Evolutionary conservation across 192 early-diverging fungal species (phyloP), one percentile per base, ranked within the genome.

Genomic region (Coemansia sp.): DNA sequence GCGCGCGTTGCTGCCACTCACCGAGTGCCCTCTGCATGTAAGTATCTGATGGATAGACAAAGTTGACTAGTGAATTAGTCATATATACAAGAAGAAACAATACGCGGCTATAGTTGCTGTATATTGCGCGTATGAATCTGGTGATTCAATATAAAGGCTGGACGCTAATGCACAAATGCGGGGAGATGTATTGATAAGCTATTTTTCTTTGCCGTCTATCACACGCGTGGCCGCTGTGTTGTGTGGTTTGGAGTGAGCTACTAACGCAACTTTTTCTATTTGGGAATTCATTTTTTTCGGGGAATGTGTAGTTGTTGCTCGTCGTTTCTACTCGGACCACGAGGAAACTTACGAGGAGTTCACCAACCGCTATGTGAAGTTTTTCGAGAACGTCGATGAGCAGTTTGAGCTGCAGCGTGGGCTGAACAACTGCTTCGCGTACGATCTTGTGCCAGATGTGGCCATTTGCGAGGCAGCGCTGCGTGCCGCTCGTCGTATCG

Each of bases 381-480:
- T 92, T 70, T 93, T 93, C 76, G 88, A 92, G 60, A 85, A 86
- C 60, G 89, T 89, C 56, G 91, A 93, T 56, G 95, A 99, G 84
- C 87, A 92, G 69, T 97, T 96, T 82, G 97, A 99, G 86, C 87
- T 99, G 45, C 93, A 97, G 86, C 88, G 94, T 67, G 94, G 95
- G 27, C 85, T 99, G 74, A 98, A 97, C 87, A 95, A 99, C 81
- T 90, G 92, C 79, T 98, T 97, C 75, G 89, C 92, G 43, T 92
- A 94, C 72, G 94, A 98, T 85, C 87, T 96, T 75, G 93, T 95
- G 22, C 97, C 97, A 35, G 82, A 90, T n/a, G 81, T 92, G 62
- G 87, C 89, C 47, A 92, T 98, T 37, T 86, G 95, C 74, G 88
- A 89, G 66, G 89, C 94, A 38, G 94, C 94, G 23, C 82, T 97